These are phyloP conservation scores for Grosmannia huntii DNA, from an alignment of 2,329 filamentous ascomycete species.

Conservation along the genomic window DNA sequence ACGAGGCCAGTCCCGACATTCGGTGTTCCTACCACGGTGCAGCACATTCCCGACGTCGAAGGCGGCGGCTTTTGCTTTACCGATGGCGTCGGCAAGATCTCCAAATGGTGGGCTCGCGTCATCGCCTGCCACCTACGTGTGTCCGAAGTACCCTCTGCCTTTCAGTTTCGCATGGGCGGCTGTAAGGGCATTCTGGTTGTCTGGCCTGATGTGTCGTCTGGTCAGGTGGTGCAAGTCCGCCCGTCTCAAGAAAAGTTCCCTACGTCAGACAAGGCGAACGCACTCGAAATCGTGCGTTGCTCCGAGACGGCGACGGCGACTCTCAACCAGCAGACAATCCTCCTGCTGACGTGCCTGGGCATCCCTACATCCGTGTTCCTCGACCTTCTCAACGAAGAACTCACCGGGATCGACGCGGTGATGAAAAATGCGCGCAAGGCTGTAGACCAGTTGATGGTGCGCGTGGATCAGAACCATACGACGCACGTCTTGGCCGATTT, in stretches of 20 bases:
- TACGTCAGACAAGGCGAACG: slow-evolving; percentile 44
- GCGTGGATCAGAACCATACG: slow-evolving; percentile 75
- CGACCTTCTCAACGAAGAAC: slow-evolving; percentile 52
- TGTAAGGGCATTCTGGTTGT: slow-evolving; percentile 80
- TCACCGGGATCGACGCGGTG: slow-evolving; percentile 55
- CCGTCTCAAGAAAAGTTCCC: slow-evolving; percentile 79
- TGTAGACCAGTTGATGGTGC: slow-evolving; percentile 53
- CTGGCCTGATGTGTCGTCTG: slow-evolving; percentile 47
- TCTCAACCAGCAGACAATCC: slow-evolving; percentile 81
- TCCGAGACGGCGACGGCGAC: slow-evolving; percentile 66
- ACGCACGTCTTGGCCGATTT: slow-evolving; percentile 64
- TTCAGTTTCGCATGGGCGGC: slow-evolving; percentile 85
- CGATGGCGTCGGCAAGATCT: slow-evolving; percentile 92
- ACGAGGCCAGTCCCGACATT: slow-evolving; percentile 61
- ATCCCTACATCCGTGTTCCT: slow-evolving; percentile 56
- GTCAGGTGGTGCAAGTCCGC: slow-evolving; percentile 62
- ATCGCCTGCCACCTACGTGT: slow-evolving; percentile 59
- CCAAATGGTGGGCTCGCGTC: slow-evolving; percentile 58
- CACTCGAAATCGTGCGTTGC: slow-evolving; percentile 73
- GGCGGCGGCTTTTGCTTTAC: slow-evolving; percentile 63
- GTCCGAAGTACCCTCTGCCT: slow-evolving; percentile 58
- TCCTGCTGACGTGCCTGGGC: slow-evolving; percentile 68
- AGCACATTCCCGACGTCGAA: slow-evolving; percentile 55
- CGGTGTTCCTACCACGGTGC: slow-evolving; percentile 42
- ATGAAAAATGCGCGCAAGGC: slow-evolving; percentile 55